Evolutionary conservation across 257 asterid genomes (phyloP).

Genomic region (Solanum ossicruentum): DNA sequence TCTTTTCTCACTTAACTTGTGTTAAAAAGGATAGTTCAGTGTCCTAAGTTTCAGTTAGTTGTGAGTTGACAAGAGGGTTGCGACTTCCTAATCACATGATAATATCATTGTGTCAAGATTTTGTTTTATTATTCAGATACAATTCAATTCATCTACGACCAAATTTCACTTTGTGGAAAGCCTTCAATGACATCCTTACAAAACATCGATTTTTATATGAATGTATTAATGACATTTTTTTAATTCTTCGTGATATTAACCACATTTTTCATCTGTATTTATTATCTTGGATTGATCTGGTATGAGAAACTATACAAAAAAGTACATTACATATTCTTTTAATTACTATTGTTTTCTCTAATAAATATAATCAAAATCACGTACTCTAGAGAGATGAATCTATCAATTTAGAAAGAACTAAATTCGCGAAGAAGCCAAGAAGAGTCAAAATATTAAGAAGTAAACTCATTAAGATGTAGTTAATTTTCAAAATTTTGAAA

Average conservation of each 20-base stretch:
- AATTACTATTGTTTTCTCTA: neutral
- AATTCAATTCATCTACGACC: neutral
- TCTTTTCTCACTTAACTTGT: no score
- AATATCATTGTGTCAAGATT: neutral
- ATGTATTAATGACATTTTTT: neutral
- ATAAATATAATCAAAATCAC: neutral
- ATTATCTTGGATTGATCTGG: neutral
- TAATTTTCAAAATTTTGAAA: neutral
- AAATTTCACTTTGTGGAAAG: neutral
- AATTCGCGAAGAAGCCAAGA: neutral
- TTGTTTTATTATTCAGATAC: neutral
- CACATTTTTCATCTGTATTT: neutral
- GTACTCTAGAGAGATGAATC: neutral
- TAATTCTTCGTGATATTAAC: neutral
- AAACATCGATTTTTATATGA: neutral
- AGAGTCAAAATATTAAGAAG: neutral
- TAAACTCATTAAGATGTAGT: neutral
- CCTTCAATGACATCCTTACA: neutral
- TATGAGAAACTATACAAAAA: neutral
- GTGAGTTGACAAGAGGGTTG: neutral
- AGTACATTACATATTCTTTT: neutral
- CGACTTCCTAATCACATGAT: neutral
- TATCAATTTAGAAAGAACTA: neutral
- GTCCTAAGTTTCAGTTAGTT: neutral
- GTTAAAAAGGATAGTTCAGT: no score